Conservation (phyloP, 169 alveolate species). For the Eimeria mitis region DNA sequence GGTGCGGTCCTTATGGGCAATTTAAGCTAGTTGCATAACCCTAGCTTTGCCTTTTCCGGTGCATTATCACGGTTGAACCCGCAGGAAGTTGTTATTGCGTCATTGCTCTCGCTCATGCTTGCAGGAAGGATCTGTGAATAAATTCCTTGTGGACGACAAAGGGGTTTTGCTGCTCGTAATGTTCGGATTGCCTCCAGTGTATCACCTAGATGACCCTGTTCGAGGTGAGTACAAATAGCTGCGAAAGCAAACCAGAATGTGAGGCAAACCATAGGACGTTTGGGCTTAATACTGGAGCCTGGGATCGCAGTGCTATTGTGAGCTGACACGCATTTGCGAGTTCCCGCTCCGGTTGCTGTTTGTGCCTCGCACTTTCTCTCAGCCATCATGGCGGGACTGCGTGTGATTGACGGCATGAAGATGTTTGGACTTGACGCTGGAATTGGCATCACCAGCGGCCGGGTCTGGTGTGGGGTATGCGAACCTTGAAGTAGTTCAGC, state of each 20-base stretch:
- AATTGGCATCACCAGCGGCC: slow-evolving; percentile 89
- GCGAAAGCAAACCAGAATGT: not conserved
- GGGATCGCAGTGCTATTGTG: not conserved
- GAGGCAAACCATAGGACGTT: not conserved
- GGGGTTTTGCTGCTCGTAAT: slow-evolving; percentile 87
- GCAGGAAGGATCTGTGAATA: slow-evolving; percentile 90
- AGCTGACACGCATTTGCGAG: not conserved
- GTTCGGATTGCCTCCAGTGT: slow-evolving; percentile 88
- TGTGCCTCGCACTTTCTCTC: not conserved
- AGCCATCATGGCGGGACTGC: slow-evolving; percentile 86
- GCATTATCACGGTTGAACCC: not conserved
- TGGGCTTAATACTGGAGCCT: not conserved
- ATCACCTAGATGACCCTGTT: slow-evolving; percentile 87
- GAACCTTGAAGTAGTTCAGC: not conserved
- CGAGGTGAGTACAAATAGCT: slow-evolving; percentile 78
- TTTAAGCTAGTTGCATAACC: not conserved
- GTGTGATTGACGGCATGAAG: slow-evolving; percentile 86
- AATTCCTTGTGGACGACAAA: slow-evolving; percentile 91
- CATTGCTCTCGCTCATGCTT: not conserved
- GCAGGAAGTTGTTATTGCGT: not conserved
- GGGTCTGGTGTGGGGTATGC: slow-evolving; percentile 90
- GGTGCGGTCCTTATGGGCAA: slow-evolving; percentile 34
- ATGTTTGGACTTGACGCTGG: slow-evolving; percentile 85
- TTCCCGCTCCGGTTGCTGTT: not conserved
- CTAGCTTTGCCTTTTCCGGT: not conserved